phyloP scores from a whole-genome alignment of 768 basidiomycete species.

The Coprinopsis strossmayeri region DNA sequence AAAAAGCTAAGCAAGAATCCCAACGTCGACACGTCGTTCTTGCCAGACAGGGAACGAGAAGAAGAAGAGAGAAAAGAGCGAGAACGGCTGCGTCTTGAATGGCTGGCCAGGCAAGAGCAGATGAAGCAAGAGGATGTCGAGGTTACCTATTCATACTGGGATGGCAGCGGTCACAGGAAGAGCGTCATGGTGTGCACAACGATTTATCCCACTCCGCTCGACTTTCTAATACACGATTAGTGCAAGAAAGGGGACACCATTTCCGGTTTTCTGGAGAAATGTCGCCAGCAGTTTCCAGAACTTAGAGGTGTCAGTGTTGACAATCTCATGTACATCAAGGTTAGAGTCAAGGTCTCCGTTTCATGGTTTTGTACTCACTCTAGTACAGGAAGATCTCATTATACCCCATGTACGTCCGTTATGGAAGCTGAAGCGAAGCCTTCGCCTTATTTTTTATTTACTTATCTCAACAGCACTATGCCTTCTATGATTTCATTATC shows the following conservation, averaged over 20 bases:
- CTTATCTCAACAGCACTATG: conserved; percentile 67
- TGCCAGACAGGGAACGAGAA: conserved; percentile 96
- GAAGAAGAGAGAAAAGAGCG: conserved; percentile 85
- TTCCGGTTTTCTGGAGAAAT: conserved; percentile 84
- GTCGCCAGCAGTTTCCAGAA: conserved; percentile 88
- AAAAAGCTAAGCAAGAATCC: conserved; percentile 91
- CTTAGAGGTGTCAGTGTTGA: conserved; percentile 85
- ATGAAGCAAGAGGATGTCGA: conserved; percentile 75
- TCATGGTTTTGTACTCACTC: not conserved
- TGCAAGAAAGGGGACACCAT: conserved; percentile 97
- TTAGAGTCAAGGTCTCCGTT: conserved; percentile 21
- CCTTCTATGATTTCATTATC: conserved; percentile 97
- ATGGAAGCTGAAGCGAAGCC: too few relatives aligned
- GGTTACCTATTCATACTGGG: conserved; percentile 96
- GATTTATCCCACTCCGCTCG: not conserved
- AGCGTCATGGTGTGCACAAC: conserved; percentile 65
- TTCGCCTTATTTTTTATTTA: conserved; percentile 5
- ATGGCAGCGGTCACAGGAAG: conserved; percentile 95
- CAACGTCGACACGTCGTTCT: conserved; percentile 93
- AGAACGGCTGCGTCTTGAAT: conserved; percentile 84
- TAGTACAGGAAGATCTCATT: conserved; percentile 84
- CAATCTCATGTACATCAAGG: conserved; percentile 99
- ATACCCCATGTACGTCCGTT: conserved; percentile 91
- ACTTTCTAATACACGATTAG: conserved; percentile 31
- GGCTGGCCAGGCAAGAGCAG: conserved; percentile 68